A percentile compares a stretch with the other conserved stretches of the same genome.
Evolutionary conservation across 768 basidiomycete genomes (phyloP).

Genomic region (Leucosporidium yakuticum): DNA sequence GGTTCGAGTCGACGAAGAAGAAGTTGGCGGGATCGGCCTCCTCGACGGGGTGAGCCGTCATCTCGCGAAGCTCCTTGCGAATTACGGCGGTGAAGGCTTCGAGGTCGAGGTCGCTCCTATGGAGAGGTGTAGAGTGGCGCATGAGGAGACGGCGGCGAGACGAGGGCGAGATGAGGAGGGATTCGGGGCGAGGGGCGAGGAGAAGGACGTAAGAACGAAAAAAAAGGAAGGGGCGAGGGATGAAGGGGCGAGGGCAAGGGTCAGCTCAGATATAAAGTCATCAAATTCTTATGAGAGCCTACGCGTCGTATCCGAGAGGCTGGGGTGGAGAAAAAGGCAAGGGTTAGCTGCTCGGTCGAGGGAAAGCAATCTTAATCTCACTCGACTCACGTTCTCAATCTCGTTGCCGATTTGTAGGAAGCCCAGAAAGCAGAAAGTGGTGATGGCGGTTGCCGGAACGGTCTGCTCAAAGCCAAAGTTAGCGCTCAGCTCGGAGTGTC

Average conservation of each 20-base stretch:
- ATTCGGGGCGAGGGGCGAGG: no score
- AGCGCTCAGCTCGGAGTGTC: no score
- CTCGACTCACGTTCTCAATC: background rate
- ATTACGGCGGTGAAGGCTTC: background rate
- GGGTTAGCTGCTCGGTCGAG: no score
- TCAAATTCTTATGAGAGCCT: no score
- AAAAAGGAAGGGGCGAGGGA: background rate
- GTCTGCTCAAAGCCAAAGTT: background rate
- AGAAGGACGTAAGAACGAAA: background rate
- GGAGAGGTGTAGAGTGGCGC: no score
- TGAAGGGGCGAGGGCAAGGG: background rate
- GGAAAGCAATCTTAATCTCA: no score
- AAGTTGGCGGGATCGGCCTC: background rate
- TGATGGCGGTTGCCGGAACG: background rate
- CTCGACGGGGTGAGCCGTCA: background rate
- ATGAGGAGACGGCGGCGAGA: no score
- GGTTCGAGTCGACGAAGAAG: background rate
- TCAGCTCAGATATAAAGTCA: no score
- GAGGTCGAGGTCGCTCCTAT: background rate
- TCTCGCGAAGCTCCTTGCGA: background rate
- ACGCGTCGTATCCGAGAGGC: no score
- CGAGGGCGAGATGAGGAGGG: no score
- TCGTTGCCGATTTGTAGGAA: background rate
- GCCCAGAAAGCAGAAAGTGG: background rate
- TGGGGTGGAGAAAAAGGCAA: no score